Conservation (phyloP, 164 flowering plant species). For the Vitis riparia region DNA sequence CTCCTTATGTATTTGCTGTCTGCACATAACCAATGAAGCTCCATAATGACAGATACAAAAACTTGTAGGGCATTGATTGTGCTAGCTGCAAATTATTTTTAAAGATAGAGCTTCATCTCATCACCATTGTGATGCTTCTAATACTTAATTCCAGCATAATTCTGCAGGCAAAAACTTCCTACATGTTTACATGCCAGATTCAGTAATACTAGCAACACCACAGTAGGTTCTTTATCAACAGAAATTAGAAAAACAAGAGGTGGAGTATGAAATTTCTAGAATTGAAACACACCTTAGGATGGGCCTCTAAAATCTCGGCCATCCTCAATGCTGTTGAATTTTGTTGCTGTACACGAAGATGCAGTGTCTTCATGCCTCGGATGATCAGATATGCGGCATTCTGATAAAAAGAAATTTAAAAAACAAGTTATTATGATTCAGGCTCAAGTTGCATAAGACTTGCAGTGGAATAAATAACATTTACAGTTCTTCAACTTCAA, state of each 20-base stretch:
- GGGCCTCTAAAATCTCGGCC: slow-evolving; percentile 98
- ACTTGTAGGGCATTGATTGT: too few species aligned
- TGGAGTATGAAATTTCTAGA: neutral
- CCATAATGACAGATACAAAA: too few species aligned
- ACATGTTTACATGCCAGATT: too few species aligned
- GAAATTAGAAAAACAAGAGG: neutral
- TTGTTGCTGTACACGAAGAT: slow-evolving; percentile 98
- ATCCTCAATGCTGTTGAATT: slow-evolving; percentile 85
- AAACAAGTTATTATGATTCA: neutral
- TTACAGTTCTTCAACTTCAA: too few species aligned
- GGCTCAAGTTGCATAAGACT: neutral
- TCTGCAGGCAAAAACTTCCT: too few species aligned
- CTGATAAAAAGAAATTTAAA: slow-evolving; percentile 35
- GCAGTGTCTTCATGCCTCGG: slow-evolving; percentile 98
- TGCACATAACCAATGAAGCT: too few species aligned
- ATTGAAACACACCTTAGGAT: slow-evolving; percentile 74
- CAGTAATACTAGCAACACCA: neutral
- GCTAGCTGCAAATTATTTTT: too few species aligned
- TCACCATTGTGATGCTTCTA: too few species aligned
- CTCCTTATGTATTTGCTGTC: too few species aligned
- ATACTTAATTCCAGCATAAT: too few species aligned
- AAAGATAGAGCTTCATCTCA: too few species aligned
- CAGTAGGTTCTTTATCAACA: neutral
- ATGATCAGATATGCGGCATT: slow-evolving; percentile 92
- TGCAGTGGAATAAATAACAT: neutral